Conservation (phyloP, 2,329 filamentous ascomycete species). For the Capronia americana region DNA sequence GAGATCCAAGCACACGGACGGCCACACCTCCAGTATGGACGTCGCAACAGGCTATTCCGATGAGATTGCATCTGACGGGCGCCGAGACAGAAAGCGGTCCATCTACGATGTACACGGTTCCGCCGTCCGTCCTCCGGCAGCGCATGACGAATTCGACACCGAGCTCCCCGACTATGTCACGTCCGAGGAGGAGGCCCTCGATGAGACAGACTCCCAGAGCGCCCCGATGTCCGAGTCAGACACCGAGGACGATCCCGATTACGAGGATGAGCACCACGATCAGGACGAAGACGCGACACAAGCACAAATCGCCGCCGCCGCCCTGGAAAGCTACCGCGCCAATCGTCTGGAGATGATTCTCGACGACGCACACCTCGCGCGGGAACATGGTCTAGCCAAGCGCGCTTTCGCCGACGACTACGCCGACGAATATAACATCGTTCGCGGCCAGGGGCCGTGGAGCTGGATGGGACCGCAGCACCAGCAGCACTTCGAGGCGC, state of each 20-base stretch:
- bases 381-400: not conserved
- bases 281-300: too few relatives aligned
- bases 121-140: not conserved
- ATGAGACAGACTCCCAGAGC: not conserved
- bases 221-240: not conserved
- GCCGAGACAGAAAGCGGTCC: not conserved
- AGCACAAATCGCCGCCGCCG: not conserved
- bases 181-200: not conserved
- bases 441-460: not conserved
- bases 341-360: not conserved
- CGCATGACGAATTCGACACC: not conserved
- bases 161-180: not conserved
- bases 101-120: not conserved
- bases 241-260: not conserved
- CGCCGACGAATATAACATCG: not conserved
- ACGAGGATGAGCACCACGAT: not conserved
- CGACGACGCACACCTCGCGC: not conserved
- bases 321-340: not conserved
- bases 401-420: slow-evolving; percentile 3
- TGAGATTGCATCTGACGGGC: not conserved
- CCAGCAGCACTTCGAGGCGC: not conserved
- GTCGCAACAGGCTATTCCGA: not conserved
- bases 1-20: not conserved
- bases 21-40: not conserved
- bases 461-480: not conserved